Evolutionary conservation across 208 protist species (phyloP).

Genomic region (Acanthamoeba healyi): DNA sequence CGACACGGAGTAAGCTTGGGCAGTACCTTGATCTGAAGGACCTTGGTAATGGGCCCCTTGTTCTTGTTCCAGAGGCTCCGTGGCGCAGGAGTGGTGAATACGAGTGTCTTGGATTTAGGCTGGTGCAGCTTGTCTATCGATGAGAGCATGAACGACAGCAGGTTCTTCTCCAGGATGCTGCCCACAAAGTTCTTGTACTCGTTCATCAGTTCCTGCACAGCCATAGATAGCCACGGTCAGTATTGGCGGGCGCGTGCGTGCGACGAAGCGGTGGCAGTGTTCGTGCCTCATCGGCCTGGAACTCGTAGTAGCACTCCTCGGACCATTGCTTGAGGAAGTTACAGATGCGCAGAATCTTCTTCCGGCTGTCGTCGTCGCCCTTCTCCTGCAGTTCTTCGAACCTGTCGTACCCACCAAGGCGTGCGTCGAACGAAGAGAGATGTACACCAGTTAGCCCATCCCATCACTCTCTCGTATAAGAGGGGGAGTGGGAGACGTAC

Average conservation of each 20-base stretch:
- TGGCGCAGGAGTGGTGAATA: slow-evolving; percentile 25
- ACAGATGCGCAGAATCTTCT: slow-evolving; percentile 64
- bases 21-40: slow-evolving; percentile 37
- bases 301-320: slow-evolving; percentile 62
- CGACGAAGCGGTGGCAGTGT: neutral
- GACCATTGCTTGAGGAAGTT: slow-evolving; percentile 75
- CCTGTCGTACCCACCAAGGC: neutral
- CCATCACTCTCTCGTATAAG: too few relatives aligned
- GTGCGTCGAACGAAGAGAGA: too few relatives aligned
- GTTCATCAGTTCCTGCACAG: slow-evolving; percentile 55
- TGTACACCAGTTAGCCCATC: too few relatives aligned
- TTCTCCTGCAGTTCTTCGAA: slow-evolving; percentile 66
- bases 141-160: slow-evolving; percentile 48
- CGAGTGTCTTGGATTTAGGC: slow-evolving; percentile 54
- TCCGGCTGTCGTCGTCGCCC: slow-evolving; percentile 44
- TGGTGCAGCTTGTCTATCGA: slow-evolving; percentile 69
- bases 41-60: slow-evolving; percentile 49
- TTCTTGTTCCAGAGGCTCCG: slow-evolving; percentile 51
- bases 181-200: slow-evolving; percentile 69
- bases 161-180: slow-evolving; percentile 21
- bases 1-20: neutral
- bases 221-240: neutral
- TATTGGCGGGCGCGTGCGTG: too few relatives aligned
- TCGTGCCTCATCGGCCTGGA: slow-evolving; percentile 43
- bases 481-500: neutral